Conservation (phyloP, 1,284 basidiomycete species). For the Amylostereum areolatum region DNA sequence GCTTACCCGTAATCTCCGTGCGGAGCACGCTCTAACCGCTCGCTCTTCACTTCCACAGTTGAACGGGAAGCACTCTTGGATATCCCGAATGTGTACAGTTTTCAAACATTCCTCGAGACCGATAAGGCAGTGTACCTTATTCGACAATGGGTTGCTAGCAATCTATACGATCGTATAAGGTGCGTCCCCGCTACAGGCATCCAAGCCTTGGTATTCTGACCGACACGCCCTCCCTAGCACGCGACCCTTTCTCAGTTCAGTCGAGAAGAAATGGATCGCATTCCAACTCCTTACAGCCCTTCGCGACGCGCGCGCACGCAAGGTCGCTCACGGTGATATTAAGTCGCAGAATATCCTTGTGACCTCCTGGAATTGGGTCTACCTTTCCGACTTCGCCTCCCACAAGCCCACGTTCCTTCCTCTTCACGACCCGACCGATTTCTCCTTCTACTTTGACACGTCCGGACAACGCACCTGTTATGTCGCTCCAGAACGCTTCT, state of each 20-base stretch:
- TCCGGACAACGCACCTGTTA: conserved; percentile 93
- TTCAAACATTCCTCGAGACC: conserved; percentile 90
- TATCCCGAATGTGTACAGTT: conserved; percentile 86
- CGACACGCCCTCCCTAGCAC: conserved; percentile 52
- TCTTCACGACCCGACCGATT: conserved; percentile 95
- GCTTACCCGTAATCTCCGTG: conserved; percentile 14
- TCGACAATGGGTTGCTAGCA: conserved; percentile 92
- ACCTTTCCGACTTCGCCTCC: conserved; percentile 94
- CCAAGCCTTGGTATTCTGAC: not conserved
- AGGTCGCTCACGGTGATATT: conserved; percentile 94
- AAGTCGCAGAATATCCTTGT: conserved; percentile 98
- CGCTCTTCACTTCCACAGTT: conserved; percentile 32
- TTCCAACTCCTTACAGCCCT: conserved; percentile 90
- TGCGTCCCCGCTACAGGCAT: conserved; percentile 29
- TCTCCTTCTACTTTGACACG: conserved; percentile 97
- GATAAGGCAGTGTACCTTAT: conserved; percentile 96
- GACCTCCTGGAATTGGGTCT: conserved; percentile 94
- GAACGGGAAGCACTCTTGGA: conserved; percentile 84
- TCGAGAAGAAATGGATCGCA: conserved; percentile 98
- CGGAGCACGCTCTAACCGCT: too few species aligned
- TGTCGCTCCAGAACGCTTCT: conserved; percentile 95
- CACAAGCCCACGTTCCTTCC: conserved; percentile 97
- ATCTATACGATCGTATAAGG: conserved; percentile 97
- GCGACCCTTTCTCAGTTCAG: conserved; percentile 83
- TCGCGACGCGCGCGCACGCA: conserved; percentile 74